Conservation (phyloP, 345 rosid genomes). For the Boechera retrofracta region DNA sequence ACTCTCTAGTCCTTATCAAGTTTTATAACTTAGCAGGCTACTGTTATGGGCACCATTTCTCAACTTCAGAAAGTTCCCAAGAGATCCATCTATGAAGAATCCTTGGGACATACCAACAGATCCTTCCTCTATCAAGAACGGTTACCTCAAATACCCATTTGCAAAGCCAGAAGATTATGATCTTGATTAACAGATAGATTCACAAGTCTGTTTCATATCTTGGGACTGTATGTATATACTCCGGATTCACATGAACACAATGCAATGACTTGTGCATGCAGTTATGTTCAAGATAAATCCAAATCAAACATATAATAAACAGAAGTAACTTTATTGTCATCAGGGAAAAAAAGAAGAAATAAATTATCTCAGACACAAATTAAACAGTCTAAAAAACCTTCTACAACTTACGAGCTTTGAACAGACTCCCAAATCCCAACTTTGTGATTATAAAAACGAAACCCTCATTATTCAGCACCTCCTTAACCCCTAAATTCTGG, state of each 20-base stretch:
- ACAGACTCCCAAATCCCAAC: slow-evolving; percentile 8
- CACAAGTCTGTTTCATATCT: slow-evolving; percentile 1
- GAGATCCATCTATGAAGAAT: slow-evolving; percentile 79
- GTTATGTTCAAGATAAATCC: slow-evolving; percentile 17
- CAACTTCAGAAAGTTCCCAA: slow-evolving; percentile 88
- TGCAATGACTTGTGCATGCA: slow-evolving; percentile 24
- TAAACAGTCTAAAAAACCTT: slow-evolving; percentile 28
- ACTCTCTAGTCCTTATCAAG: neutral
- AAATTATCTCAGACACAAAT: slow-evolving; percentile 35
- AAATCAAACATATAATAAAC: slow-evolving; percentile 26
- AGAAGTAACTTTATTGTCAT: slow-evolving; percentile 41
- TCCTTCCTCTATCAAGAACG: slow-evolving; percentile 59
- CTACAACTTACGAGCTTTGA: slow-evolving; percentile 37
- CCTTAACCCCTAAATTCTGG: slow-evolving; percentile 27
- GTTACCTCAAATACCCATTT: slow-evolving; percentile 65
- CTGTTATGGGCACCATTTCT: slow-evolving; percentile 89
- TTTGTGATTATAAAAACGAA: slow-evolving; percentile 27
- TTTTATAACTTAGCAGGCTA: slow-evolving; percentile 49
- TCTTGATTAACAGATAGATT: neutral
- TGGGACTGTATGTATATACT: slow-evolving; percentile 20
- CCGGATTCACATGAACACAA: slow-evolving; percentile 5
- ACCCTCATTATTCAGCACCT: slow-evolving; percentile 40
- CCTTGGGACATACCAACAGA: slow-evolving; percentile 87
- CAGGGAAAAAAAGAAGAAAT: neutral
- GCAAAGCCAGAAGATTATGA: slow-evolving; percentile 86